These are phyloP conservation scores for Phaffia tasmanica DNA, from an alignment of 768 basidiomycete species.

Conservation along the genomic window DNA sequence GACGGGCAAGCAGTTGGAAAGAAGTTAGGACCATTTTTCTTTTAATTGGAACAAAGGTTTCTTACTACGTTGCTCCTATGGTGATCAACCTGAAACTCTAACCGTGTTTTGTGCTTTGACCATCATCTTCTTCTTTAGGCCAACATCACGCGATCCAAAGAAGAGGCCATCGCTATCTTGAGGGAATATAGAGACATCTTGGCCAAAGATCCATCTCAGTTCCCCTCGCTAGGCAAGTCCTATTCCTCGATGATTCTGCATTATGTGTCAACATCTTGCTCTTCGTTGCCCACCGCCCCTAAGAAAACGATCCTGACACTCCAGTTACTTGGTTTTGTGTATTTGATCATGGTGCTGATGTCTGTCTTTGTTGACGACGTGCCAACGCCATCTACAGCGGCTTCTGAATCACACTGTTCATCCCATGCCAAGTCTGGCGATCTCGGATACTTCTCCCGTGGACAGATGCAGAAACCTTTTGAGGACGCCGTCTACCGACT, in stretches of 20 bases:
- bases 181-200: conserved; percentile 10
- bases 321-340: not conserved
- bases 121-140: conserved; percentile 5
- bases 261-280: not conserved
- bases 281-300: not conserved
- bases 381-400: conserved; percentile 40
- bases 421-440: conserved; percentile 74
- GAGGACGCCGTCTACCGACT: conserved; percentile 75
- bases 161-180: conserved; percentile 21
- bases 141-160: conserved; percentile 25
- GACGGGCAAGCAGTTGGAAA: conserved; percentile 43
- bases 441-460: conserved; percentile 69
- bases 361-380: no score
- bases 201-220: conserved; percentile 7
- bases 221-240: conserved; percentile 15
- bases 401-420: conserved; percentile 73
- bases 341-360: no score
- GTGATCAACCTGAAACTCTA: not conserved
- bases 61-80: not conserved
- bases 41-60: not conserved
- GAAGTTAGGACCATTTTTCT: conserved; percentile 34
- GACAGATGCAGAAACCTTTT: conserved; percentile 96
- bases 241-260: no score
- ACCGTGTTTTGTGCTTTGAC: not conserved
- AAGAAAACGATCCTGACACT: no score